These are phyloP conservation scores for Gossypioides kirkii DNA, from an alignment of 345 rosid species.

Conservation along the genomic window DNA sequence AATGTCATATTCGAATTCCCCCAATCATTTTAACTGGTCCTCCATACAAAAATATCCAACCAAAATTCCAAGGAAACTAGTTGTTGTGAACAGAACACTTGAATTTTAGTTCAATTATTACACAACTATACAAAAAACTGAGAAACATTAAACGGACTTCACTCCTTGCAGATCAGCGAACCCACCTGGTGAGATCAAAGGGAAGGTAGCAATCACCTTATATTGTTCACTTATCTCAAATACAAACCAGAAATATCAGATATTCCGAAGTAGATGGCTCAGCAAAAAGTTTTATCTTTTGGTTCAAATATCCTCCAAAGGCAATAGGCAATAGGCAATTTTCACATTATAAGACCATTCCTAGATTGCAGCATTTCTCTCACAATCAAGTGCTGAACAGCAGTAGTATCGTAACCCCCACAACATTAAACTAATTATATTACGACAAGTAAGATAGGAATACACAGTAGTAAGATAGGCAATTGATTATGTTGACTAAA, in stretches of 20 bases:
- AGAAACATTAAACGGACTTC: constrained; percentile 14
- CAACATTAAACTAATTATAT: background rate
- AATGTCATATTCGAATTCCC: constrained; percentile 12
- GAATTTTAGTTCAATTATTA: background rate
- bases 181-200: constrained; percentile 32
- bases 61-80: constrained; percentile 11
- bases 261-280: constrained; percentile 26
- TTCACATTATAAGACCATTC: background rate
- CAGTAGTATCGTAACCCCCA: constrained; percentile 1
- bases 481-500: background rate
- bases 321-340: too few species aligned
- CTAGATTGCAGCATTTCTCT: background rate
- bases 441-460: background rate
- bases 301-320: background rate
- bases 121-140: constrained; percentile 2
- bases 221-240: constrained; percentile 29
- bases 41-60: constrained; percentile 12
- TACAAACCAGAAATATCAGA: constrained; percentile 22
- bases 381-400: constrained; percentile 20
- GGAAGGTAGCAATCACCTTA: constrained; percentile 44
- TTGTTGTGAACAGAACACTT: background rate
- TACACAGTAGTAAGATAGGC: too few species aligned
- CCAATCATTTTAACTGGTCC: background rate
- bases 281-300: background rate
- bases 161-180: constrained; percentile 21